Evolutionary conservation across 345 rosid genomes (phyloP).

Genomic region (Camelina laxa): DNA sequence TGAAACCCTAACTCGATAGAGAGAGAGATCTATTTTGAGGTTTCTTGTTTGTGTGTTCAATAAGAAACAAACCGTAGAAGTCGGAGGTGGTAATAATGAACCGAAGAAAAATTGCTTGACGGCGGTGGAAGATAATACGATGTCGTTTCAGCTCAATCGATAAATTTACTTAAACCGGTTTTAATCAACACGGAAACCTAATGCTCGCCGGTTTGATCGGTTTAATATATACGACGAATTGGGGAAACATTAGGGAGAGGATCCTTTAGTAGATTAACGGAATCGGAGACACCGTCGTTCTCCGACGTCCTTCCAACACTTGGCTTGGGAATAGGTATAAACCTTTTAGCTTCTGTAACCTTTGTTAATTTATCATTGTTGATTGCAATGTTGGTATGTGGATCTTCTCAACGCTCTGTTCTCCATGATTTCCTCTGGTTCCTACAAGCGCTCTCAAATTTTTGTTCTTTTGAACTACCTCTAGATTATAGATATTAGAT

Average conservation of each 20-base stretch:
- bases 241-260: too few species aligned
- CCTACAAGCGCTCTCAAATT: background rate
- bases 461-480: background rate
- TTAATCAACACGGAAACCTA: background rate
- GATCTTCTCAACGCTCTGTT: background rate
- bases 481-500: background rate
- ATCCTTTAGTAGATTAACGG: too few species aligned
- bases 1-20: constrained; percentile 28
- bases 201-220: background rate
- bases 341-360: too few species aligned
- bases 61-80: background rate
- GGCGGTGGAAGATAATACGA: background rate
- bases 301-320: too few species aligned
- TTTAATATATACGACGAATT: too few species aligned
- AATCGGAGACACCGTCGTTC: too few species aligned
- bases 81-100: constrained; percentile 4
- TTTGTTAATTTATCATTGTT: background rate
- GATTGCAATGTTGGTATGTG: background rate
- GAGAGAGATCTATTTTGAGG: constrained; percentile 9
- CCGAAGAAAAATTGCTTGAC: constrained; percentile 10
- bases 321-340: too few species aligned
- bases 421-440: background rate
- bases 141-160: background rate
- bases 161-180: background rate
- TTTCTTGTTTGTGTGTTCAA: constrained; percentile 7